Conservation (phyloP, 805 yeast species). For the Barnettozyma salicaria region DNA sequence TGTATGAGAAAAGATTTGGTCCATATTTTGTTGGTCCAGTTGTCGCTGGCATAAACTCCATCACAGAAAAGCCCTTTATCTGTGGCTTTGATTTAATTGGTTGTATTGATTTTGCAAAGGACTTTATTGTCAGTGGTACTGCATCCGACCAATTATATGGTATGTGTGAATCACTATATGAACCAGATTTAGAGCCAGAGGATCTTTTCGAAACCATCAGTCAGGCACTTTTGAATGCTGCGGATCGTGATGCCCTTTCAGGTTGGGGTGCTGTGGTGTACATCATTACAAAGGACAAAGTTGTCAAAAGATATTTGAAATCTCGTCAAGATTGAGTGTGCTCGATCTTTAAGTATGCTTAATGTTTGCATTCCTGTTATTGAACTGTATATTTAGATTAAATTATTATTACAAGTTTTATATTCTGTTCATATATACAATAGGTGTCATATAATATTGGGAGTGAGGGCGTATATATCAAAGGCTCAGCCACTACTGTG, state of each 20-base stretch:
- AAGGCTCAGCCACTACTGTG: neutral
- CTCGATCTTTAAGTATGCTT: no score
- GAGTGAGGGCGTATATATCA: neutral
- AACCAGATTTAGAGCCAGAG: conserved; percentile 89
- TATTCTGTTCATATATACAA: conserved; percentile 3
- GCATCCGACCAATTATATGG: conserved; percentile 96
- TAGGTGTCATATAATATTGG: conserved; percentile 4
- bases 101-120: conserved; percentile 90
- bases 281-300: conserved; percentile 86
- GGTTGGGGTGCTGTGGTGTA: conserved; percentile 99
- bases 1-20: conserved; percentile 88
- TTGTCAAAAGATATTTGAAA: conserved; percentile 77
- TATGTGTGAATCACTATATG: conserved; percentile 96
- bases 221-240: conserved; percentile 90
- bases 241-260: conserved; percentile 92
- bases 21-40: conserved; percentile 97
- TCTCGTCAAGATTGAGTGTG: conserved; percentile 82
- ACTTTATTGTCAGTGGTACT: conserved; percentile 93
- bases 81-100: conserved; percentile 97
- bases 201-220: conserved; percentile 93
- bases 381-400: conserved; percentile 7
- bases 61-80: conserved; percentile 77
- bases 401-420: conserved; percentile 1
- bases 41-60: conserved; percentile 89
- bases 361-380: conserved; percentile 4